These are phyloP conservation scores for Flaveria bidentis DNA, from an alignment of 129 eudicot species.

Conservation along the genomic window DNA sequence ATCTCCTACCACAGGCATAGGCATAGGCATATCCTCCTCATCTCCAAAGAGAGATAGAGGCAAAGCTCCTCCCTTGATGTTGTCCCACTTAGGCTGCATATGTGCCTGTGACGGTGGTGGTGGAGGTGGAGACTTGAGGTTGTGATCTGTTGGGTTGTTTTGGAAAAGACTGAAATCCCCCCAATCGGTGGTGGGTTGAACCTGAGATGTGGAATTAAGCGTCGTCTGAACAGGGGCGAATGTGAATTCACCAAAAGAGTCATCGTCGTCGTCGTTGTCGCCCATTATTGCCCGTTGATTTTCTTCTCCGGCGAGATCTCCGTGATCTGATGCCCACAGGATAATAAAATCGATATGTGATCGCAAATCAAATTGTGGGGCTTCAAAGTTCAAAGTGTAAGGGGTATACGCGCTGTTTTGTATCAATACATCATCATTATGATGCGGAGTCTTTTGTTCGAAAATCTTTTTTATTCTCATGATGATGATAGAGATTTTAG, in stretches of 20 bases:
- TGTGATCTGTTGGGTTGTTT: constrained; percentile 34
- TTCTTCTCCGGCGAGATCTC: constrained; percentile 26
- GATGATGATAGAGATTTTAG: neutral
- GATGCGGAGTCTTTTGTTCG: neutral
- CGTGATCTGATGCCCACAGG: neutral
- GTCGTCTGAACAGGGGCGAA: constrained; percentile 50
- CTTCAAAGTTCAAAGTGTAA: neutral
- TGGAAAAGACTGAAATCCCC: constrained; percentile 50
- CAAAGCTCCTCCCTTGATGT: constrained; percentile 62
- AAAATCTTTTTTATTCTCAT: no score
- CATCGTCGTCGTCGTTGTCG: constrained; percentile 59
- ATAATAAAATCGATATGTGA: neutral
- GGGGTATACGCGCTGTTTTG: neutral
- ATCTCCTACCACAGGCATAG: neutral
- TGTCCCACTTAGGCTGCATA: constrained; percentile 41
- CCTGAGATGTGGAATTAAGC: constrained; percentile 19
- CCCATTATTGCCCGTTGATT: constrained; percentile 25
- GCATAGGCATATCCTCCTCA: constrained; percentile 34
- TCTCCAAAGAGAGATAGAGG: constrained; percentile 78
- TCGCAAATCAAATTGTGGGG: neutral
- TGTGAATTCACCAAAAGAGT: constrained; percentile 71
- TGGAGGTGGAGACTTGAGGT: constrained; percentile 29
- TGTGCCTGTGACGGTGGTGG: constrained; percentile 4
- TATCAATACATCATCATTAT: neutral
- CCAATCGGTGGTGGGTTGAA: constrained; percentile 47